Evolutionary conservation across 768 basidiomycete species (phyloP), one percentile per base, ranked within the genome.

Genomic region (Calvatia gigantea): DNA sequence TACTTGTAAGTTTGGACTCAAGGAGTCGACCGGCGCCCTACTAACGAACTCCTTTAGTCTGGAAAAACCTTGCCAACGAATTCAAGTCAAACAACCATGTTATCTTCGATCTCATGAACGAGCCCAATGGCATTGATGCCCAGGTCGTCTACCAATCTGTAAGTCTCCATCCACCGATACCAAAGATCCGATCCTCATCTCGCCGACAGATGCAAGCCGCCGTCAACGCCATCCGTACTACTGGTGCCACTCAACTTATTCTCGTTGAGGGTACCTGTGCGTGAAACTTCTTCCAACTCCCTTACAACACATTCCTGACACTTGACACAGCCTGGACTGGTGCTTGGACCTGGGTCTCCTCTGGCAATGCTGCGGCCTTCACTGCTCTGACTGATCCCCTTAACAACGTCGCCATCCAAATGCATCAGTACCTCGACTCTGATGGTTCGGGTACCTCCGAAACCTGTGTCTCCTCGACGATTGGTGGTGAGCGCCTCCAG

Each of bases 341-440:
- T 56, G 83, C 83, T 33, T 83, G 82, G 81, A 77, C 79, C 11
- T 84, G 83, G 83, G 37, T 32, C 31, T 73, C 75, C 19, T 83
- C 81, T 19, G 83, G 84, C n/a, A 84, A 85, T 66, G 68, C 71
- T 35, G 74, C 67, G 12, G 81, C 70, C 44, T 84, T 84, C 64
- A 73, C 69, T 17, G 70, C 70, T 21, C 74, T 86, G 69, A 72
- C 69, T 42, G 84, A 86, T 62, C 82, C 83, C 48, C 76, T 77
- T 70, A 82, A 84, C 72, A 85, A 85, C 65, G 64, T 79, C 54
- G 83, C 82, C 31, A 80, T 84, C 58, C 67, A 86, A 64, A 85
- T 85, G 81, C 84, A 86, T 66, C 83, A 86, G 65, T 86, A 86
- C 72, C 83, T 86, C 60, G 84, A 85, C 67, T 78, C 76, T 32